Base-by-base conservation (phyloP, 805 yeast species). In the Saccharomyces paradoxus region DNA sequence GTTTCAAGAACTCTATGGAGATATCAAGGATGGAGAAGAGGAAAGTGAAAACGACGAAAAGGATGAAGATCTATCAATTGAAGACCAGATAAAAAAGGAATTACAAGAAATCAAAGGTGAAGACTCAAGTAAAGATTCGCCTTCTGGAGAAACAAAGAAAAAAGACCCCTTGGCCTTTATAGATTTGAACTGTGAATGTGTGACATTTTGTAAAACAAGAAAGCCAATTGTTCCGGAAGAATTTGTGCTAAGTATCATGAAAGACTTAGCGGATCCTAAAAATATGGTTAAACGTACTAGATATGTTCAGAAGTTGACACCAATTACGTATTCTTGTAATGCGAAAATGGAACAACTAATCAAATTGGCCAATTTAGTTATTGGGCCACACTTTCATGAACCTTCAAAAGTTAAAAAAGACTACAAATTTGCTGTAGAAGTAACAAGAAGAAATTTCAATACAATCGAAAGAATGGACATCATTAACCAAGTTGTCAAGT, bases 141-240 rank as follows among this genome's bases (percentile, higher is more conserved):
- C 78, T 50, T 55, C 67, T 10, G 67, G 60, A 41, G 66, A 67
- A 5, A 70, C 71, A 26, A 72, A 70, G 29, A 66, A 75, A 54
- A 81, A 80, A 54, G 77, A 77, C 46, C 67, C 81, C 9, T 68
- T 87, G 27, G 73, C 76, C 50, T 83, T 86, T 48, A 76, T 87
- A 27, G 84, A 81, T 5, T 68, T 89, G 37, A 85, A 83, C 21
- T 84, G 90, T 63, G 96, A 88, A 67, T 89, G 96, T 70, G 82
- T 94, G 47, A 80, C 90, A 1, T 94, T 92, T 66, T 81, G 90
- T 62, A 87, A 95, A 63, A 81, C 90, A 1, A 81, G 86, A 61
- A 79, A 74, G 59, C 96, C 97, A 0, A 77, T 91, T 6, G 82
- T 80, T 24, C 97, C 98, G 0, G 94, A 83, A 32, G 70, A 74